Evolutionary conservation across 108 stramenopile genomes (phyloP), one percentile per base, ranked within the genome.

Genomic region (Fistulifera solaris): DNA sequence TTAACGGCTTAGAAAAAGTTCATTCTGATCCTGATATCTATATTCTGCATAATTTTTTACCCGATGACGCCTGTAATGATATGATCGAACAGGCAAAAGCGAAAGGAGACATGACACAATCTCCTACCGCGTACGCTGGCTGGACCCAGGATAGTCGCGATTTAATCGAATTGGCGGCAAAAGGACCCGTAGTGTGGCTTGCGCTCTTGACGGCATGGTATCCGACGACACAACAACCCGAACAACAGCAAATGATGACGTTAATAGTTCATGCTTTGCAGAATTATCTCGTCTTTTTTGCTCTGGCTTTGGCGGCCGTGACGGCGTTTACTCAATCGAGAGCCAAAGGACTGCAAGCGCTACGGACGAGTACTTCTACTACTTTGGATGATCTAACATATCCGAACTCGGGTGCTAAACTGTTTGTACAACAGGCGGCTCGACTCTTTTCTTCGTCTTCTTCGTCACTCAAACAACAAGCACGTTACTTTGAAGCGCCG

Each of bases 61-160:
- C 71, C 23, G 48, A 48, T 40, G 40, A 31, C 11, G 54, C 63
- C 18, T 83, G 82, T 58, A 53, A 76, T 1, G 82, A 78, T 51
- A 19, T 87, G 0, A 77, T 87, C 44, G 41, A 52, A 12, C 46
- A 41, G 7, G 86, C 80, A 0, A 56, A 41, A 1, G 67, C 58
- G 11, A 79, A 76, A 59, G 31, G 31, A 35, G 68, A 70, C 15
- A 55, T 81, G 44, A 45, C 59, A 31, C 80, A 66, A 24, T 79
- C 77, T 18, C 86, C 86, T 11, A 82, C 83, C 16, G 86, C 80
- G 19, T 85, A 85, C 58, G 84, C 80, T 12, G 86, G 86, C 7
- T 83, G 81, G 82, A 81, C 77, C 15, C 62, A 76, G 10, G 86
- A 87, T 38, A 52, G 81, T 46, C 77, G 73, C 66, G 86, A 87